Evolutionary conservation across 106 monocot genomes (phyloP), one percentile per base, ranked within the genome.

Genomic region (Allium cepa): DNA sequence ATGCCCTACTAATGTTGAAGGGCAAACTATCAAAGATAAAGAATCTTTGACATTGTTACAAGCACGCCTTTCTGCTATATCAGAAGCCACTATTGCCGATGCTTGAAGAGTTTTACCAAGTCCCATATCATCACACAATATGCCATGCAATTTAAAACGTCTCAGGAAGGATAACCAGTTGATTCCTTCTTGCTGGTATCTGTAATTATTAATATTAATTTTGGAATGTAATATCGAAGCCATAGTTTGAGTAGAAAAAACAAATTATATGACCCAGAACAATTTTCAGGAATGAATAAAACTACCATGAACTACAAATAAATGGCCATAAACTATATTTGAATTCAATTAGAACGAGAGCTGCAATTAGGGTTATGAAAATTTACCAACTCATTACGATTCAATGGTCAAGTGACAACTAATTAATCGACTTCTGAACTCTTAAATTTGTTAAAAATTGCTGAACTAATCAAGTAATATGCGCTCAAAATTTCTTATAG

Each of bases 101-200:
- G 97, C 89, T 80, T 99, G 97, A 68, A 99, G 92, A 47, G 97
- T 99, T 83, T 99, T 99, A 26, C 97, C 97, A 57, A 99, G 76
- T 15, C 97, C 97, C 97, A 99, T 99, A 66, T 99, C 97, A 92
- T 99, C 97, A 73, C 97, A 99, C 73, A 99, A 75, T 67, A 99
- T 99, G 57, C 97, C 97, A 84, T 99, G 97, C 63, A 92, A 84
- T 75, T 92, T 99, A 76, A 99, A 99, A 61, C 97, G 87, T 56
- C 80, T 87, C 64, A 99, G 74, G 80, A 99, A 99, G 68, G 97
- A 84, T 67, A 99, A 66, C 97, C 97, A 99, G 75, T 99, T 99
- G 49, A 99, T 87, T 53, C 97, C 97, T 75, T 99, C 97, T 69
- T 99, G 97, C 70, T 99, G 97, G 71, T 99, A 99, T 87, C 96